Evolutionary conservation across 1,139 yeast genomes (phyloP).

Genomic region (Blastobotrys niveus): DNA sequence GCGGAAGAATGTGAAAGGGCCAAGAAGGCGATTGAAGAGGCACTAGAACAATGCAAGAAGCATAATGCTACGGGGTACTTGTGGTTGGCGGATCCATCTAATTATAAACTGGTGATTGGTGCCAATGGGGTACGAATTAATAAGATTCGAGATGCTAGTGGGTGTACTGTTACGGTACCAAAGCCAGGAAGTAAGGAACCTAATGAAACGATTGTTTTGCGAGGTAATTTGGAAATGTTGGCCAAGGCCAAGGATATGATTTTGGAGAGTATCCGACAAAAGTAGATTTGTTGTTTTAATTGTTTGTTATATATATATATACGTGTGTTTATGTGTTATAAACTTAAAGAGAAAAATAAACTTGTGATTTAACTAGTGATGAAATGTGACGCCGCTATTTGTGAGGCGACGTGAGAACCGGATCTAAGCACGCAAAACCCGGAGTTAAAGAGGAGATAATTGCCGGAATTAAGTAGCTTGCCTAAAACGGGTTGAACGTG

Average conservation of each 20-base stretch:
- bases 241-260: constrained; percentile 42
- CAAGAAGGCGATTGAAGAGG: constrained; percentile 30
- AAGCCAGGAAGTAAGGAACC: constrained; percentile 45
- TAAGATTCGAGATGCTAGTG: constrained; percentile 53
- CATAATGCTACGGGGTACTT: constrained; percentile 44
- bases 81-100: constrained; percentile 43
- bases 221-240: constrained; percentile 41
- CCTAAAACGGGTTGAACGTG: too few species aligned
- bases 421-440: too few species aligned
- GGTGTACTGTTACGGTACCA: constrained; percentile 61
- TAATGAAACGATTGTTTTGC: constrained; percentile 27
- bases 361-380: too few species aligned
- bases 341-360: not conserved
- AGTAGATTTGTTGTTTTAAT: not conserved
- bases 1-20: constrained; percentile 38
- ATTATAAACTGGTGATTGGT: constrained; percentile 62
- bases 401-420: too few species aligned
- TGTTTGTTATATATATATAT: not conserved
- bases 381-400: too few species aligned
- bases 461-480: too few species aligned
- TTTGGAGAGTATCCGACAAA: constrained; percentile 19
- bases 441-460: too few species aligned
- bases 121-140: constrained; percentile 68
- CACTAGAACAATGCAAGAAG: constrained; percentile 33
- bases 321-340: not conserved